Evolutionary conservation across 2,329 filamentous ascomycete genomes (phyloP).

Genomic region (Macrophomina tecta): DNA sequence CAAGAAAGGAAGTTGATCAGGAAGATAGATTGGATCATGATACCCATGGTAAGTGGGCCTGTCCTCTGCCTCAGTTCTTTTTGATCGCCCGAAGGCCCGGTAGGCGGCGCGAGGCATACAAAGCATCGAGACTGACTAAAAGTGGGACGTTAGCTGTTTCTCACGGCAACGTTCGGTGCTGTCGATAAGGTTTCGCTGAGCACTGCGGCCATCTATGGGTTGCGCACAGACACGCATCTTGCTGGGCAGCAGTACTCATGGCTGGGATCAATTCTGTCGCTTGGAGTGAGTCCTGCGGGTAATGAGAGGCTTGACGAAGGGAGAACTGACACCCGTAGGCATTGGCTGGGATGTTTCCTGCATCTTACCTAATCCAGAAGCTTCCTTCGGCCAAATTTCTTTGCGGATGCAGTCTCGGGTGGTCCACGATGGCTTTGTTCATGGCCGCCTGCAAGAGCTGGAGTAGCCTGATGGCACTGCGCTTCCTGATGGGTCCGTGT

Average conservation of each 20-base stretch:
- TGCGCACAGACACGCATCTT: slow-evolving; percentile 56
- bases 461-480: slow-evolving; percentile 31
- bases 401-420: slow-evolving; percentile 17
- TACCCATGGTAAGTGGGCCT: slow-evolving; percentile 19
- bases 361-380: slow-evolving; percentile 25
- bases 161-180: slow-evolving; percentile 31
- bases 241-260: slow-evolving; percentile 61
- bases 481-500: slow-evolving; percentile 37
- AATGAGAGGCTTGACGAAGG: not conserved
- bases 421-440: slow-evolving; percentile 23
- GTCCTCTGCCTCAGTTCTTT: slow-evolving; percentile 56
- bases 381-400: slow-evolving; percentile 27
- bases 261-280: slow-evolving; percentile 66
- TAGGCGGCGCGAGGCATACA: too few species aligned
- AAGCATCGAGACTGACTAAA: too few species aligned
- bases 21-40: slow-evolving; percentile 26
- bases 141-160: slow-evolving; percentile 10
- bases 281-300: not conserved
- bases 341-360: slow-evolving; percentile 24
- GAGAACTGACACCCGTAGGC: not conserved
- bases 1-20: slow-evolving; percentile 35
- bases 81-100: not conserved
- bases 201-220: slow-evolving; percentile 58
- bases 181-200: slow-evolving; percentile 53
- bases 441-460: slow-evolving; percentile 35